A percentile compares a stretch with the other conserved stretches of the same genome.
Conservation (phyloP, 139 green algal genomes). For the Auxenochlorella pyrenoidosa region DNA sequence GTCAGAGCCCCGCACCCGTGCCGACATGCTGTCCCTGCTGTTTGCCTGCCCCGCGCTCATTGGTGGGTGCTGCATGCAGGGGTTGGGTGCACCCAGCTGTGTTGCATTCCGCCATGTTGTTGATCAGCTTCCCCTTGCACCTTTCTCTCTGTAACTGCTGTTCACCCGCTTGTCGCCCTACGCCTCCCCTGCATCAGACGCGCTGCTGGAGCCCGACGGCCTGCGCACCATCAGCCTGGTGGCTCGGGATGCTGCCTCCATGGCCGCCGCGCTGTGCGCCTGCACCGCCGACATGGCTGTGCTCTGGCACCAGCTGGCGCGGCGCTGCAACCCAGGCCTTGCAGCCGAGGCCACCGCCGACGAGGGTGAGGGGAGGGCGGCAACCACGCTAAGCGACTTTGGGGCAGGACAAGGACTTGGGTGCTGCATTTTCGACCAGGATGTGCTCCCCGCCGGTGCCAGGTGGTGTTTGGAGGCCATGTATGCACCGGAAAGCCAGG, state of each 20-base stretch:
- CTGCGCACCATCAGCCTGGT: conserved; percentile 14
- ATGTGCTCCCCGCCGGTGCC: no score
- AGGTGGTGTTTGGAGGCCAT: no score
- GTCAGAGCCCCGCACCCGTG: background rate
- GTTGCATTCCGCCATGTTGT: no score
- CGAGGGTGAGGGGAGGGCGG: no score
- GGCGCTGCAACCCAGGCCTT: background rate
- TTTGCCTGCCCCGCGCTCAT: background rate
- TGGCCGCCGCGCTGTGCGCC: background rate
- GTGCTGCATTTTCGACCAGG: no score
- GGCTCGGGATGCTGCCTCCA: background rate
- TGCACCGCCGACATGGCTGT: background rate
- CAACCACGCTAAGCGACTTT: no score
- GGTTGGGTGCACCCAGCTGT: background rate
- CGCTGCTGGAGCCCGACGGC: conserved; percentile 11
- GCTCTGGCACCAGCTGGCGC: conserved; percentile 13
- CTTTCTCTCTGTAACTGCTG: no score
- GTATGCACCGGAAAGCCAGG: no score
- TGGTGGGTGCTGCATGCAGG: background rate
- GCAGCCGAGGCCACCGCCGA: background rate
- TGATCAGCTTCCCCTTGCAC: no score
- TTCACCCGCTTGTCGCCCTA: no score
- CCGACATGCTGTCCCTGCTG: background rate
- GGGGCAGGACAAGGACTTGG: no score
- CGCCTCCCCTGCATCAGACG: background rate